These are phyloP conservation scores for Prunus kanzakura DNA, from an alignment of 306 rosid genomes.

Conservation along the genomic window DNA sequence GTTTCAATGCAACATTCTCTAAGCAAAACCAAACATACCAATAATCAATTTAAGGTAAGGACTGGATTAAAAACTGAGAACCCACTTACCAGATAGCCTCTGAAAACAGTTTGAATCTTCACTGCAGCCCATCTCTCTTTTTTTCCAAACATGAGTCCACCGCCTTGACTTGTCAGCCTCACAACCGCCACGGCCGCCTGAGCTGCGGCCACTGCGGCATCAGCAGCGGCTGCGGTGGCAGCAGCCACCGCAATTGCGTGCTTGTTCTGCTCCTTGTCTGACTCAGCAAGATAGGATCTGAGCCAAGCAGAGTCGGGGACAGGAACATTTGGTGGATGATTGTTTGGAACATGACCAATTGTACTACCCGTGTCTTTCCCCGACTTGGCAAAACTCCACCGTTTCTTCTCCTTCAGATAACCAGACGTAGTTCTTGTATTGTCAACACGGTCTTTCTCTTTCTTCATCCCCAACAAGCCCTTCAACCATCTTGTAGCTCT, in stretches of 20 bases:
- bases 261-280: conserved; percentile 71
- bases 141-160: conserved; percentile 44
- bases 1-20: neutral
- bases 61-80: neutral
- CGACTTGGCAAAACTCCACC: conserved; percentile 84
- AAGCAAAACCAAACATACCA: conserved; percentile 1
- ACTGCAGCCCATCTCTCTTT: conserved; percentile 66
- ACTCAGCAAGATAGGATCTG: conserved; percentile 59
- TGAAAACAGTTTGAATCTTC: conserved; percentile 82
- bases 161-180: conserved; percentile 60
- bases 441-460: conserved; percentile 49
- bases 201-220: conserved; percentile 83
- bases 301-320: conserved; percentile 51
- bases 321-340: conserved; percentile 8
- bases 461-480: conserved; percentile 82
- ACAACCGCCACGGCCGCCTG: conserved; percentile 93
- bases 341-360: neutral
- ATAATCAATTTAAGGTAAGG: neutral
- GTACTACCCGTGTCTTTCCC: conserved; percentile 38
- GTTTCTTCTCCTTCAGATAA: conserved; percentile 58
- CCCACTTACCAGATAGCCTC: conserved; percentile 76
- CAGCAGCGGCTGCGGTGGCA: conserved; percentile 89
- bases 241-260: conserved; percentile 98
- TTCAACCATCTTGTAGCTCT: conserved; percentile 80
- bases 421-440: conserved; percentile 29